phyloP scores from a whole-genome alignment of 2,329 filamentous ascomycete genomes.

The Aureobasidium mangrovei region DNA sequence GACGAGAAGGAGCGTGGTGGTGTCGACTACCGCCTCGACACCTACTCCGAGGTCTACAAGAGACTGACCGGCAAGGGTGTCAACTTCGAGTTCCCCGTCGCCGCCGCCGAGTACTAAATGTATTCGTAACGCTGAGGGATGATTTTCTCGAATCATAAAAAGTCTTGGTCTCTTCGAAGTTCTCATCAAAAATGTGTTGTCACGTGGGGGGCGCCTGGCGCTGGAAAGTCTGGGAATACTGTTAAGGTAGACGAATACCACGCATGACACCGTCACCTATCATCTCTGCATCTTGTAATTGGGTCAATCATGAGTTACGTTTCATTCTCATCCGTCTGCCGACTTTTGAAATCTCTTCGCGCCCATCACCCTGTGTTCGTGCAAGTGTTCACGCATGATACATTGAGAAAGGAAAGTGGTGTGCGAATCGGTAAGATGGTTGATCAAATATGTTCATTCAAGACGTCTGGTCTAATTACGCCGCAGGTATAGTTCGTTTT shows the following conservation, averaged over 20 bases:
- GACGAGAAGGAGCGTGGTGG: conserved; percentile 99
- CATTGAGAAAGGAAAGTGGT: too few relatives aligned
- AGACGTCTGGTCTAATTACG: not conserved
- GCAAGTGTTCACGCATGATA: too few relatives aligned
- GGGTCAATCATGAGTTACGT: conserved; percentile 12
- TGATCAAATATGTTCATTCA: not conserved
- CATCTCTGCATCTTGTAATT: not conserved
- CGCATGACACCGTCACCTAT: conserved; percentile 13
- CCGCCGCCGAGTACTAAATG: conserved; percentile 70
- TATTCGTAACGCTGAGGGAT: conserved; percentile 11
- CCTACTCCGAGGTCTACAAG: conserved; percentile 99
- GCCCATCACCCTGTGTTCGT: not conserved
- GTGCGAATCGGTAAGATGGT: too few relatives aligned
- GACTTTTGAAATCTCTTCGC: too few relatives aligned
- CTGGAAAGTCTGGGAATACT: conserved; percentile 6
- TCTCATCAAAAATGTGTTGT: conserved; percentile 12
- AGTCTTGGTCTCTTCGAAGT: conserved; percentile 10
- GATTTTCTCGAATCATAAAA: conserved; percentile 11
- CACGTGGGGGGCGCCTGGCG: conserved; percentile 14
- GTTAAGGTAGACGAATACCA: conserved; percentile 8
- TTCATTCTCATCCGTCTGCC: not conserved
- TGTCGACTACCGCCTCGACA: conserved; percentile 99
- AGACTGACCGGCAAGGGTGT: conserved; percentile 93
- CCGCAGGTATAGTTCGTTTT: not conserved
- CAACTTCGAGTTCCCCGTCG: conserved; percentile 97